Percentiles rank a stretch among this genome's conserved stretches.
These are phyloP conservation scores for Colletotrichum tanaceti DNA, from an alignment of 2,329 filamentous ascomycete genomes.

Conservation along the genomic window DNA sequence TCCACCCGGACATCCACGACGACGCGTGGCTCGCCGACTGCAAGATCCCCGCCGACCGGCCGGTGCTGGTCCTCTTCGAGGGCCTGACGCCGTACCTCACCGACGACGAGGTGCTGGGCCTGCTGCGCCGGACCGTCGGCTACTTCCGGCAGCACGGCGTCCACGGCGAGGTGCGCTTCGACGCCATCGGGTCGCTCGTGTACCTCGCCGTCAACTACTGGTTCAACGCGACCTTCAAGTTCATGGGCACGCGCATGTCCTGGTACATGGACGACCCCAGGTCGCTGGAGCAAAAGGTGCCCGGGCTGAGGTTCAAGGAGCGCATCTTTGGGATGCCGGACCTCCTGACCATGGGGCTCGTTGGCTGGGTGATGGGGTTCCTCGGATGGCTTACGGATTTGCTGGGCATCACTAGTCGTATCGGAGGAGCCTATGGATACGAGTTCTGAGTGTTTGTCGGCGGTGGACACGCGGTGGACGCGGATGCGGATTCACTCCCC, in stretches of 20 bases:
- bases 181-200: conserved; percentile 15
- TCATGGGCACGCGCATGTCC: conserved; percentile 25
- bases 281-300: conserved; percentile 17
- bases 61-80: conserved; percentile 49
- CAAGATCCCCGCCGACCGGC: conserved; percentile 46
- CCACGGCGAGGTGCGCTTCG: conserved; percentile 32
- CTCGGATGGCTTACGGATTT: conserved; percentile 25
- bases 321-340: conserved; percentile 23
- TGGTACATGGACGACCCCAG: conserved; percentile 26
- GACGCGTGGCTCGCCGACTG: conserved; percentile 46
- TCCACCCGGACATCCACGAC: conserved; percentile 45
- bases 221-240: conserved; percentile 17
- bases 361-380: conserved; percentile 22
- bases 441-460: conserved; percentile 13
- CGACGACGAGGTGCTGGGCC: conserved; percentile 42
- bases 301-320: conserved; percentile 24
- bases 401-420: neutral
- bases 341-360: neutral
- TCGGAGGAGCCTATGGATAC: conserved; percentile 28
- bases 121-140: conserved; percentile 44
- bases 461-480: too few species aligned
- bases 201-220: conserved; percentile 10
- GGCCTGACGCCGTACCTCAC: conserved; percentile 49
- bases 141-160: conserved; percentile 46
- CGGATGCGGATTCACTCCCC: too few species aligned